Percentiles rank a stretch among this genome's conserved stretches.
These are phyloP conservation scores for Trichoderma parareesei DNA, from an alignment of 495 filamentous ascomycete genomes.

Conservation along the genomic window DNA sequence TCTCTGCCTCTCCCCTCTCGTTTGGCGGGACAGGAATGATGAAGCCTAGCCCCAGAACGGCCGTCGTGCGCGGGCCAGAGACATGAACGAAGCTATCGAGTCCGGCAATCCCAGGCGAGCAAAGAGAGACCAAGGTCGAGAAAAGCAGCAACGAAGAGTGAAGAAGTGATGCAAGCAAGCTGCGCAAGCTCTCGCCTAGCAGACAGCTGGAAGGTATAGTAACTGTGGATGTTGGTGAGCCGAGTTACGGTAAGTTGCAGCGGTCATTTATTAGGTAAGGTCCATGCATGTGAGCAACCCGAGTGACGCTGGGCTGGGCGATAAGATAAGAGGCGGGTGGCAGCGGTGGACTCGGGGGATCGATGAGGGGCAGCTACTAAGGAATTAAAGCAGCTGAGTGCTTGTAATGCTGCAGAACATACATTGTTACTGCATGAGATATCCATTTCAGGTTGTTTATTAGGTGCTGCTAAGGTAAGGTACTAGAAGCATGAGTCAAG, in stretches of 20 bases:
- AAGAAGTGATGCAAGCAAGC: background rate
- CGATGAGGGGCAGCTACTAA: background rate
- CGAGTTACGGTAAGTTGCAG: too few relatives aligned
- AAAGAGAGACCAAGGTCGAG: background rate
- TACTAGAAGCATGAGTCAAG: too few relatives aligned
- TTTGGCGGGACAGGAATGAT: background rate
- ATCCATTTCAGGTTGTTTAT: too few relatives aligned
- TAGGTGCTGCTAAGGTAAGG: too few relatives aligned
- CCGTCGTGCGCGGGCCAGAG: background rate
- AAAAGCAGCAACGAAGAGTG: background rate
- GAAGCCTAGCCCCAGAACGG: conserved; percentile 1
- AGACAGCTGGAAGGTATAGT: background rate
- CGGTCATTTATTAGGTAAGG: too few relatives aligned
- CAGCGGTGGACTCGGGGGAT: background rate
- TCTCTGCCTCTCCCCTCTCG: background rate
- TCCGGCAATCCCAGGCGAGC: background rate
- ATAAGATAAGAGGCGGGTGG: background rate
- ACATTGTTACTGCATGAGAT: too few relatives aligned
- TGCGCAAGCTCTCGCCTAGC: background rate
- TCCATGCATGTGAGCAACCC: too few relatives aligned
- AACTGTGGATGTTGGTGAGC: background rate
- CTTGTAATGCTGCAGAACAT: too few relatives aligned
- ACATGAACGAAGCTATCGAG: background rate
- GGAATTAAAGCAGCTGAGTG: too few relatives aligned
- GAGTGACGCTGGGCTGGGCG: background rate